Percentiles rank a stretch among this genome's conserved stretches.
Conservation (phyloP, 768 basidiomycete genomes). For the Brasilioporus rufonigricans region DNA sequence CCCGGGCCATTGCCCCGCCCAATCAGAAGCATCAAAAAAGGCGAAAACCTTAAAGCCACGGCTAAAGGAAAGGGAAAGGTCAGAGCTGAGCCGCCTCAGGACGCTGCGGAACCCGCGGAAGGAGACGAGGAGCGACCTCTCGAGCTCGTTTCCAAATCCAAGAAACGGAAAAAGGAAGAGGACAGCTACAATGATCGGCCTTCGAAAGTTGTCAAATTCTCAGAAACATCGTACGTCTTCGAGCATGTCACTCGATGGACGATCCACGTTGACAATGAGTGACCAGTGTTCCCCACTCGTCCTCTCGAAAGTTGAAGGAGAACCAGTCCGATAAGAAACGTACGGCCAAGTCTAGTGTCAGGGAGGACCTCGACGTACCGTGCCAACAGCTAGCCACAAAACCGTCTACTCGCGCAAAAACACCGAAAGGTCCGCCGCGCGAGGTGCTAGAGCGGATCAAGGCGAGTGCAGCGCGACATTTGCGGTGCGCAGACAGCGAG, state of each 20-base stretch:
- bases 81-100: background rate
- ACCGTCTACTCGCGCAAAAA: conserved; percentile 10
- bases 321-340: conserved; percentile 18
- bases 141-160: conserved; percentile 1
- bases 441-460: conserved; percentile 39
- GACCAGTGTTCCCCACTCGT: conserved; percentile 9
- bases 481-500: conserved; percentile 31
- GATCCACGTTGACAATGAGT: background rate
- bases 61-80: background rate
- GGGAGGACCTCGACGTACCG: background rate
- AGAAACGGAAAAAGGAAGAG: conserved; percentile 22
- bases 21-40: background rate
- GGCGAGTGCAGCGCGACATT: conserved; percentile 25
- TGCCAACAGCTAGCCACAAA: background rate
- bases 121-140: background rate
- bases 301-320: conserved; percentile 36
- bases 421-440: conserved; percentile 36
- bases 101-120: background rate
- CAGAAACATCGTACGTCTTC: conserved; percentile 14
- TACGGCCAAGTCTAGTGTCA: background rate
- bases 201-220: conserved; percentile 19
- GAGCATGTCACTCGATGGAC: background rate
- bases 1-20: background rate
- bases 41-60: background rate
- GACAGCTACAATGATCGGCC: conserved; percentile 24